Conservation (phyloP, 352 stramenopile species). For the Sclerospora graminicola region DNA sequence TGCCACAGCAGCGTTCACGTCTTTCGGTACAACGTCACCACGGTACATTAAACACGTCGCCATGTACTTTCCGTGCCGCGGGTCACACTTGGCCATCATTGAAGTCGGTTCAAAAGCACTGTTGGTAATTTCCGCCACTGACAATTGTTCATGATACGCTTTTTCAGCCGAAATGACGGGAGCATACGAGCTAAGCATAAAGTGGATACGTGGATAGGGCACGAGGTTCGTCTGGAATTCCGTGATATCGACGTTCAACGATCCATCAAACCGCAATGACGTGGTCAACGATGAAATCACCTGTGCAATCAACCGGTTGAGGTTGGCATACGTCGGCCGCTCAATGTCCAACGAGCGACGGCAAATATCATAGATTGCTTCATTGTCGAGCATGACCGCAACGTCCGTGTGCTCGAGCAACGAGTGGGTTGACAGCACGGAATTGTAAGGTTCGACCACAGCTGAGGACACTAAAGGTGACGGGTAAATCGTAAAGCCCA, state of each 20-base stretch:
- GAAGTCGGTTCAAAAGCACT: slow-evolving; percentile 90
- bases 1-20: slow-evolving; percentile 94
- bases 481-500: slow-evolving; percentile 95
- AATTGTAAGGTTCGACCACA: slow-evolving; percentile 99
- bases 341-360: slow-evolving; percentile 91
- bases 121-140: slow-evolving; percentile 94
- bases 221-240: slow-evolving; percentile 98
- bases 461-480: slow-evolving; percentile 94
- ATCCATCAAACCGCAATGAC: slow-evolving; percentile 94
- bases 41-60: slow-evolving; percentile 97
- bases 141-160: slow-evolving; percentile 92
- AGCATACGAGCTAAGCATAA: slow-evolving; percentile 95
- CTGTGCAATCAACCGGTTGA: slow-evolving; percentile 84
- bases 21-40: slow-evolving; percentile 91
- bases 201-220: slow-evolving; percentile 95
- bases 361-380: slow-evolving; percentile 95
- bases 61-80: slow-evolving; percentile 99
- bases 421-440: slow-evolving; percentile 90
- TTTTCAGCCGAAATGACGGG: slow-evolving; percentile 94
- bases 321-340: slow-evolving; percentile 91
- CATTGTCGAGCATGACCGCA: slow-evolving; percentile 95
- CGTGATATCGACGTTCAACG: slow-evolving; percentile 96
- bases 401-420: slow-evolving; percentile 97
- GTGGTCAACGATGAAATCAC: slow-evolving; percentile 95
- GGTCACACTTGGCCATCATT: slow-evolving; percentile 99